Conservation (phyloP, 768 basidiomycete genomes). For the Holtermannia corniformis region DNA sequence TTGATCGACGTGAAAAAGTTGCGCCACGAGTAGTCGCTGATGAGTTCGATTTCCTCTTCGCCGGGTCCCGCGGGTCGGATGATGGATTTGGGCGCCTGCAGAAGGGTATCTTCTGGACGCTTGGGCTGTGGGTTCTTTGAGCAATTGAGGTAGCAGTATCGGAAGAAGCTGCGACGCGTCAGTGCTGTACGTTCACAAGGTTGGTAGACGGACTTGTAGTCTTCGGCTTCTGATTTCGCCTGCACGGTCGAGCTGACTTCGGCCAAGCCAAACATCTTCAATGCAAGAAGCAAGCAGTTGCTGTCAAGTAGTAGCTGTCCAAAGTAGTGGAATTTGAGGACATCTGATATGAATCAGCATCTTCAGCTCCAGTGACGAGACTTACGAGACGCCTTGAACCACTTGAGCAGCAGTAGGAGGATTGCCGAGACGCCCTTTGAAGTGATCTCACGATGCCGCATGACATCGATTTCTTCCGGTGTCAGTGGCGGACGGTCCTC, state of each 20-base stretch:
- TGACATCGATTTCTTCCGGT: conserved; percentile 84
- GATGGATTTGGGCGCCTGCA: conserved; percentile 48
- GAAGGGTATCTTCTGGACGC: conserved; percentile 58
- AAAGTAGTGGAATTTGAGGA: conserved; percentile 97
- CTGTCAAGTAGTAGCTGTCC: conserved; percentile 93
- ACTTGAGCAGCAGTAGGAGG: conserved; percentile 76
- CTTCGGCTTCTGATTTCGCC: conserved; percentile 66
- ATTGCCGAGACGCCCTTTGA: conserved; percentile 96
- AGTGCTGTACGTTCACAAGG: conserved; percentile 5
- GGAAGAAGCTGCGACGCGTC: conserved; percentile 68
- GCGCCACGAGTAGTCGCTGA: conserved; percentile 92
- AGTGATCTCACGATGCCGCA: conserved; percentile 91
- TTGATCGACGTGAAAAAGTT: conserved; percentile 97
- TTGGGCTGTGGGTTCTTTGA: conserved; percentile 55
- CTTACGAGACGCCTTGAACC: conserved; percentile 98
- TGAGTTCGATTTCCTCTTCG: conserved; percentile 81
- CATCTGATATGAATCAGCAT: conserved; percentile 49
- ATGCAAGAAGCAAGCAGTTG: conserved; percentile 80
- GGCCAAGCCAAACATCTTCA: conserved; percentile 97
- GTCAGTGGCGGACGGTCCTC: conserved; percentile 54
- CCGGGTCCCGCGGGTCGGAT: conserved; percentile 49
- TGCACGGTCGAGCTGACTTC: conserved; percentile 75
- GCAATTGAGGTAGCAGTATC: conserved; percentile 73
- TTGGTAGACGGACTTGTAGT: conserved; percentile 36
- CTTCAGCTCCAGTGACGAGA: conserved; percentile 11